phyloP scores from a whole-genome alignment of 2,329 filamentous ascomycete genomes.

The Fusarium sp. region DNA sequence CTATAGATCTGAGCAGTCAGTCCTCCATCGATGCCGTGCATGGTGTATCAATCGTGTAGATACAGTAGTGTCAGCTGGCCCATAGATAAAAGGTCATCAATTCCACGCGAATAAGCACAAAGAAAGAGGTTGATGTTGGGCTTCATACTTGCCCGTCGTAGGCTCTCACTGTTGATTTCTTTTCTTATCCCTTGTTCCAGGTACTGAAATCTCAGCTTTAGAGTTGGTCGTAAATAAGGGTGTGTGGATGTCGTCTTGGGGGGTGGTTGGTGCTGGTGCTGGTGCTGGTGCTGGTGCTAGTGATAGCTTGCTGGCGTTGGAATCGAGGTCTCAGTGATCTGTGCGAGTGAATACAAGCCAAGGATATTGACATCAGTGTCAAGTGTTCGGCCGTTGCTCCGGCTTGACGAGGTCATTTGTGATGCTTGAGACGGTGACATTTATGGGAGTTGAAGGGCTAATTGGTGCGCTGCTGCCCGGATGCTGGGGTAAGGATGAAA shows the following conservation, averaged over 20 bases:
- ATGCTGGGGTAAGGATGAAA: slow-evolving; percentile 31
- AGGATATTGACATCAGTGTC: slow-evolving; percentile 11
- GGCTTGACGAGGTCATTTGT: slow-evolving; percentile 15
- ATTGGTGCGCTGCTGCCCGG: slow-evolving; percentile 14
- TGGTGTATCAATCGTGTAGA: slow-evolving; percentile 26
- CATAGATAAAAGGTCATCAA: slow-evolving; percentile 2
- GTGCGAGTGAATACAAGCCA: slow-evolving; percentile 12
- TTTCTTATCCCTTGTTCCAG: slow-evolving; percentile 11
- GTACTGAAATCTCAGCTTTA: slow-evolving; percentile 20
- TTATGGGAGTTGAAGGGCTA: slow-evolving; percentile 7
- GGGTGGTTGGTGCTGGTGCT: not conserved
- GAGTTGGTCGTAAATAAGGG: slow-evolving; percentile 18
- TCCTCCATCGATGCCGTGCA: slow-evolving; percentile 7
- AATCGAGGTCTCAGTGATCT: slow-evolving; percentile 21
- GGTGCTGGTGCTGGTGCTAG: slow-evolving; percentile 26
- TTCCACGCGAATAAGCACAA: slow-evolving; percentile 16
- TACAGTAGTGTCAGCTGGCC: slow-evolving; percentile 3
- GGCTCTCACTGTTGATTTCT: not conserved
- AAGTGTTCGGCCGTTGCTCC: slow-evolving; percentile 26
- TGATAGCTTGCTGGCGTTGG: slow-evolving; percentile 22
- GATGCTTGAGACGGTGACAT: slow-evolving; percentile 14
- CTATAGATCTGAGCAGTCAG: slow-evolving; percentile 26
- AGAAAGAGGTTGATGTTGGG: slow-evolving; percentile 7
- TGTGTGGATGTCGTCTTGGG: slow-evolving; percentile 15
- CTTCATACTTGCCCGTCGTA: slow-evolving; percentile 1